Evolutionary conservation across 768 basidiomycete genomes (phyloP), one percentile per base, ranked within the genome.

Genomic region (Mycena vulgaris): DNA sequence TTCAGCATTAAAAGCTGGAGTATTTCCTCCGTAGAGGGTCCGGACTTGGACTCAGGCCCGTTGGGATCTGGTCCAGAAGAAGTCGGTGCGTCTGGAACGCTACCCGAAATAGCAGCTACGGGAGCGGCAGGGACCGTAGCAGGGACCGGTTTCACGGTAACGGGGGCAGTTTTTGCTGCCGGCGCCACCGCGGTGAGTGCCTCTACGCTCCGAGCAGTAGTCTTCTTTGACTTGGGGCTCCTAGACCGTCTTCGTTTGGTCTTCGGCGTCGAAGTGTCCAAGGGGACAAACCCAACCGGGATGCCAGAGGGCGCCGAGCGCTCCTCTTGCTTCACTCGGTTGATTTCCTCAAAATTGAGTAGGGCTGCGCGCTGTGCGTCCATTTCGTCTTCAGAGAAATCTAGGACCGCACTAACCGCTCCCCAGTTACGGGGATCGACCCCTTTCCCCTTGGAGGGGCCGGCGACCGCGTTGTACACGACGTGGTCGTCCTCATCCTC

Each of bases 391-490:
- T 47, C 45, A 21, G 28, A 19, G 21, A 53, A 53, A 1, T 40
- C 28, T 7, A 21, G 8, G 27, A 69, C 21, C 14, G 28, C 27
- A 19, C 45, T 11, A 10, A 58, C 25, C 13, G 33, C 33, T 30
- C 68, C 68, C 68, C 68, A 69, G 60, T 69, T 63, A 3, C 53
- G 19, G 10, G 68, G 68, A 27, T 69, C 68, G 21, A 52, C 33
- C 25, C 52, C 53, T 17, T 69, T 69, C 2, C 68, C 68, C 47
- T 69, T 63, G 33, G 66, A 75, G 11, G 52, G 27, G 0, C 28
- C 57, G 11, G 48, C 27, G 4, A 35, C 45, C 27, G 40, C 25
- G n/a, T 11, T 30, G 27, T 28, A 47, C 3, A 13, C 19, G 27
- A 59, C 45, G 57, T 42, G 57, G 42, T 59, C 42, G 16, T 40